These are phyloP conservation scores for Meyerozyma athensensis DNA, from an alignment of 1,139 yeast species.

Conservation along the genomic window DNA sequence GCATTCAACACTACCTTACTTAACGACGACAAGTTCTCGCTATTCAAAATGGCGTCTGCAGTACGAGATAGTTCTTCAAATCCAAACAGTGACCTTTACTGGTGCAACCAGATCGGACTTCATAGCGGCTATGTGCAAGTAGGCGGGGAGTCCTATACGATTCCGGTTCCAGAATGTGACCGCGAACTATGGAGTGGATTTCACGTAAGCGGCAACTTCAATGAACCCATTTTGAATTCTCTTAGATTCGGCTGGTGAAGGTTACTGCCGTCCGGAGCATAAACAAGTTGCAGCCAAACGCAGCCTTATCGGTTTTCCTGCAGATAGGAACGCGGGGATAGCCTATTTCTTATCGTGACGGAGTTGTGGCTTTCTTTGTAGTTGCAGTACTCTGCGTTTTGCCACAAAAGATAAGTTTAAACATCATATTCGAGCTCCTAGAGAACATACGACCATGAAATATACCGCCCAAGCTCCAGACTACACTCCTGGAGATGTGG, in stretches of 20 bases:
- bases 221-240: background rate
- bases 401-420: background rate
- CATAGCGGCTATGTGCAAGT: slow-evolving; percentile 18
- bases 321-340: background rate
- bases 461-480: background rate
- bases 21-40: slow-evolving; percentile 21
- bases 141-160: background rate
- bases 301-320: background rate
- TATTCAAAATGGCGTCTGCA: slow-evolving; percentile 14
- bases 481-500: background rate
- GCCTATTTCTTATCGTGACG: slow-evolving; percentile 1
- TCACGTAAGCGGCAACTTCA: background rate
- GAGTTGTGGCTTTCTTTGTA: too few relatives aligned
- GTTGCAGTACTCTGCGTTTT: too few relatives aligned
- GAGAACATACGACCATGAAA: background rate
- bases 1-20: slow-evolving; percentile 18
- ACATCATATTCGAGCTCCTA: background rate
- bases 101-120: slow-evolving; percentile 21
- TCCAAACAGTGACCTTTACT: slow-evolving; percentile 14
- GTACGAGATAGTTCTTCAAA: too few relatives aligned
- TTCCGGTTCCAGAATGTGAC: slow-evolving; percentile 2
- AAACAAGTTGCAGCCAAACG: background rate
- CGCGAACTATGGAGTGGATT: slow-evolving; percentile 3
- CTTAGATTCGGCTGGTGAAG: background rate
- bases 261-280: too few relatives aligned